Conservation (phyloP, 192 early-diverging fungal species). For the Spizellomyces punctatus region DNA sequence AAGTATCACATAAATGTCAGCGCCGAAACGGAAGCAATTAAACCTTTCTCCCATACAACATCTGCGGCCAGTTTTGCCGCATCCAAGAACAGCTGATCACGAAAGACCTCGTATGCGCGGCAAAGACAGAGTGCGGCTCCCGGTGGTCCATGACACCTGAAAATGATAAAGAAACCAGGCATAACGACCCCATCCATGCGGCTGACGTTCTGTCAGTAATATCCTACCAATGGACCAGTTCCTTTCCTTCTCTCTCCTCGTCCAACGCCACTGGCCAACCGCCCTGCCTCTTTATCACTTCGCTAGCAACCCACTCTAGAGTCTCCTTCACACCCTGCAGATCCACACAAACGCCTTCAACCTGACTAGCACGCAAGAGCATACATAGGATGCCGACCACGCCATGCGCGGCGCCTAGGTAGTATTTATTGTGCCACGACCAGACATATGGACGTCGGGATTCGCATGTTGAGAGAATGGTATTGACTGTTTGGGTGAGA, state of each 20-base stretch:
- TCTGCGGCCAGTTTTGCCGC: slow-evolving; percentile 2
- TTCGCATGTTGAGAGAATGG: background rate
- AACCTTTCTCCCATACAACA: slow-evolving; percentile 15
- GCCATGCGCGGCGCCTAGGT: slow-evolving; percentile 16
- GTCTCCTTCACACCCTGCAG: no score
- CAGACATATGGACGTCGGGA: background rate
- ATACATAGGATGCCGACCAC: background rate
- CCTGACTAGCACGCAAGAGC: background rate
- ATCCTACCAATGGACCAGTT: no score
- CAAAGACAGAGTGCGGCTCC: slow-evolving; percentile 5
- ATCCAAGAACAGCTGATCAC: background rate
- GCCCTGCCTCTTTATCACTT: no score
- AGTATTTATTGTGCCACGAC: slow-evolving; percentile 11
- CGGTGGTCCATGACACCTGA: slow-evolving; percentile 9
- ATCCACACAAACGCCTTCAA: no score
- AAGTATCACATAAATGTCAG: no score
- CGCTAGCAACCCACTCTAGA: no score
- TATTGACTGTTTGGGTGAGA: background rate
- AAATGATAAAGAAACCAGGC: background rate
- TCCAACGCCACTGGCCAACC: no score
- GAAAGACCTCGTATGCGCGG: background rate
- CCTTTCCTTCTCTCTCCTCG: no score
- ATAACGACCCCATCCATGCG: no score
- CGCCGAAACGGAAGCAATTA: no score
- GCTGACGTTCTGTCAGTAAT: no score